Conservation (phyloP, 2,329 filamentous ascomycete genomes). For the Amylocarpus encephaloides region DNA sequence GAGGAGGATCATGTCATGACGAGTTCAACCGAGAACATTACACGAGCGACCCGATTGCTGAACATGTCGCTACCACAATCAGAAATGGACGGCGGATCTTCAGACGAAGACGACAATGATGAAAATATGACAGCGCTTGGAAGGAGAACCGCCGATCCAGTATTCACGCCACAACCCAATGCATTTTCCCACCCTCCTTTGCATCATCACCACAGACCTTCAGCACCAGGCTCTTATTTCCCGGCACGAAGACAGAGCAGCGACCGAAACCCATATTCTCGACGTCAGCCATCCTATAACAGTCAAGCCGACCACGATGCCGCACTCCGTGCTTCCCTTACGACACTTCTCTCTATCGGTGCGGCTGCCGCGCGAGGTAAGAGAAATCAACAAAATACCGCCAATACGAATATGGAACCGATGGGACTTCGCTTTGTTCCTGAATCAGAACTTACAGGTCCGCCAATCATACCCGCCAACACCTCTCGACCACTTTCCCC, state of each 20-base stretch:
- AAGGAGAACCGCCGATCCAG: slow-evolving; percentile 31
- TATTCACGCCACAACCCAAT: slow-evolving; percentile 83
- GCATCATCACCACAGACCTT: slow-evolving; percentile 36
- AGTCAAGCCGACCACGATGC: slow-evolving; percentile 88
- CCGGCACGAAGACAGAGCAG: slow-evolving; percentile 30
- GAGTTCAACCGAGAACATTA: slow-evolving; percentile 51
- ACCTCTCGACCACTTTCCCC: slow-evolving; percentile 24
- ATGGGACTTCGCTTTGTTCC: slow-evolving; percentile 54
- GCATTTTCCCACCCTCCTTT: slow-evolving; percentile 80
- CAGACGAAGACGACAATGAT: slow-evolving; percentile 50
- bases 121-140: slow-evolving; percentile 82
- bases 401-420: slow-evolving; percentile 20
- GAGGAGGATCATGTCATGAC: slow-evolving; percentile 68
- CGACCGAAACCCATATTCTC: slow-evolving; percentile 34
- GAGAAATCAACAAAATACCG: slow-evolving; percentile 31
- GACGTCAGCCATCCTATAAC: slow-evolving; percentile 45
- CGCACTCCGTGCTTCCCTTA: slow-evolving; percentile 85
- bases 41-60: slow-evolving; percentile 21
- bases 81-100: slow-evolving; percentile 28
- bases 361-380: slow-evolving; percentile 86
- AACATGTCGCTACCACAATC: slow-evolving; percentile 26
- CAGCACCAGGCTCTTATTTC: slow-evolving; percentile 32
- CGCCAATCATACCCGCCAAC: slow-evolving; percentile 24
- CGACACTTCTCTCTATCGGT: slow-evolving; percentile 89
- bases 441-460: slow-evolving; percentile 51